phyloP scores from a whole-genome alignment of 1,284 basidiomycete genomes.

The Pseudozyma flocculosa region DNA sequence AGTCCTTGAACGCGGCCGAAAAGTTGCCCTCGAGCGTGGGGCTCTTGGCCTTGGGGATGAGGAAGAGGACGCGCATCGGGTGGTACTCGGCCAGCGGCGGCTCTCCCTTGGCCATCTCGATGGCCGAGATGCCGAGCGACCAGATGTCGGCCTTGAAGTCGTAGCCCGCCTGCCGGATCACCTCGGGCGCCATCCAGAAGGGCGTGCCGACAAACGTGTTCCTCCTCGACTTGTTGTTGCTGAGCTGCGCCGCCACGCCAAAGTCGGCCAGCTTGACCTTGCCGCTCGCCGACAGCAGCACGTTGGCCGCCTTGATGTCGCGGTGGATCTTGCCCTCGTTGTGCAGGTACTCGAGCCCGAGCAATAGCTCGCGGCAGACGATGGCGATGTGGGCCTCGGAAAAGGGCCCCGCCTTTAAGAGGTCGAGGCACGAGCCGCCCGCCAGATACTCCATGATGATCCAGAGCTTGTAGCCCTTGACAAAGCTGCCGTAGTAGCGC shows the following conservation, averaged over 20 bases:
- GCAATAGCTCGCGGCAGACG: constrained; percentile 84
- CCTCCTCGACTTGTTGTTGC: constrained; percentile 73
- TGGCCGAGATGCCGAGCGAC: constrained; percentile 60
- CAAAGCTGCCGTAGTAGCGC: constrained; percentile 93
- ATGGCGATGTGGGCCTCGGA: constrained; percentile 90
- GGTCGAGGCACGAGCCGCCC: constrained; percentile 94
- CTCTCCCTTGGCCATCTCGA: constrained; percentile 61
- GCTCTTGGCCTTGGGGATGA: constrained; percentile 70
- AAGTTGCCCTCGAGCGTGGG: constrained; percentile 85
- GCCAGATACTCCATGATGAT: constrained; percentile 99
- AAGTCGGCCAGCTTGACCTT: constrained; percentile 97
- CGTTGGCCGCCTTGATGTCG: constrained; percentile 97
- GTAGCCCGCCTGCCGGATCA: constrained; percentile 87
- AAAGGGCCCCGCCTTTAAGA: constrained; percentile 87
- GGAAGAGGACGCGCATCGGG: constrained; percentile 61
- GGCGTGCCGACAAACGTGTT: constrained; percentile 91
- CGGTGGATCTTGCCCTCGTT: constrained; percentile 92
- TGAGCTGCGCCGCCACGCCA: constrained; percentile 87
- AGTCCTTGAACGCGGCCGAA: constrained; percentile 84
- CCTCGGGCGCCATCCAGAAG: constrained; percentile 97
- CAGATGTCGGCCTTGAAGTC: constrained; percentile 61
- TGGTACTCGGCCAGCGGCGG: constrained; percentile 62
- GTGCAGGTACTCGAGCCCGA: constrained; percentile 94
- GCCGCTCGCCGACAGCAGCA: constrained; percentile 83
- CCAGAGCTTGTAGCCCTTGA: constrained; percentile 95